Conservation (phyloP, 768 basidiomycete genomes). For the Podaxis rugospora region DNA sequence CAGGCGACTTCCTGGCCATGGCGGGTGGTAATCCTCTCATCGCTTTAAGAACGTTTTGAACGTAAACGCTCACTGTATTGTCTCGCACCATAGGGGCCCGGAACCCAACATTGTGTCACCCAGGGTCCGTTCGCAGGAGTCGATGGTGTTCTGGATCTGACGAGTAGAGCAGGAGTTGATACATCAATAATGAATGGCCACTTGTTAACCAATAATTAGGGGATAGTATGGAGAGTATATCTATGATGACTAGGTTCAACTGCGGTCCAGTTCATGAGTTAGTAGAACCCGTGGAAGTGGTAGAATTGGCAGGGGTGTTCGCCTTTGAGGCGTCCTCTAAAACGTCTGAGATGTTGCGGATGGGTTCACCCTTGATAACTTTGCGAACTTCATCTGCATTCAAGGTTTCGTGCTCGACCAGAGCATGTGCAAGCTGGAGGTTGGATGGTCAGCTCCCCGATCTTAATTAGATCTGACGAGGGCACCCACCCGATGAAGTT, state of each 20-base stretch:
- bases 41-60: background rate
- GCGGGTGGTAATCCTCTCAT: background rate
- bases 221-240: background rate
- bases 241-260: background rate
- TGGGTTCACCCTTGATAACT: conserved; percentile 80
- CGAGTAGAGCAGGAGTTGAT: background rate
- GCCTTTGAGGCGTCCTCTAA: conserved; percentile 45
- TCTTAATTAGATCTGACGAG: background rate
- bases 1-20: background rate
- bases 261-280: background rate
- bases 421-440: conserved; percentile 78
- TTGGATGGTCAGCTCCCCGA: background rate
- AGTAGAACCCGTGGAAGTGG: background rate
- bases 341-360: conserved; percentile 65
- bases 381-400: conserved; percentile 80
- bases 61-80: background rate
- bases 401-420: conserved; percentile 95
- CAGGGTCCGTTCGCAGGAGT: background rate
- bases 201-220: conserved; percentile 5
- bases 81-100: background rate
- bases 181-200: conserved; percentile 1
- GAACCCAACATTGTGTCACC: background rate
- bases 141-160: background rate
- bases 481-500: conserved; percentile 65
- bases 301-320: background rate